phyloP scores from a whole-genome alignment of 495 filamentous ascomycete genomes.

The Clavariopsis aquatica region DNA sequence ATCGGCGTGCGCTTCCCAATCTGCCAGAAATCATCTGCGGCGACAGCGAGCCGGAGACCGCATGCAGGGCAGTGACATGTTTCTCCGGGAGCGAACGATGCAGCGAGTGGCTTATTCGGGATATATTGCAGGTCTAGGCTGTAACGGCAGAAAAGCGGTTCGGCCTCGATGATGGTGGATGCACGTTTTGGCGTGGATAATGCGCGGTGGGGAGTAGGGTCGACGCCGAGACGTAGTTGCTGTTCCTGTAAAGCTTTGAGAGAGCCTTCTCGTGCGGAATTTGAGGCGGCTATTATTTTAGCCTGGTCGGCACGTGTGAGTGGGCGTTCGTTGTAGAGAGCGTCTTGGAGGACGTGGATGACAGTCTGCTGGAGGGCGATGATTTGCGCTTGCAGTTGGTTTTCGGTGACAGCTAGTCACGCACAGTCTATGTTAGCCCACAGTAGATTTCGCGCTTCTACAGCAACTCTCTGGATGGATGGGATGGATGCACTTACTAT shows the following conservation, averaged over 20 bases:
- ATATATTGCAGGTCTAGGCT: conserved; percentile 38
- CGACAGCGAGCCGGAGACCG: conserved; percentile 22
- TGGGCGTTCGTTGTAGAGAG: conserved; percentile 37
- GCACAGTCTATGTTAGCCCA: not conserved
- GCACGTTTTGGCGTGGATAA: conserved; percentile 19
- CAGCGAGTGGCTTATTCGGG: conserved; percentile 29
- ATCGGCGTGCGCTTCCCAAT: conserved; percentile 36
- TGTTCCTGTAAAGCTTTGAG: conserved; percentile 37
- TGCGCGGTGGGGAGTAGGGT: conserved; percentile 12
- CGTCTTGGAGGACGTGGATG: conserved; percentile 43
- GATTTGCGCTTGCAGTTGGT: conserved; percentile 43
- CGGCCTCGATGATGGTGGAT: conserved; percentile 13
- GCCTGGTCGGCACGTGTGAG: conserved; percentile 38
- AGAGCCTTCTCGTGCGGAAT: conserved; percentile 41
- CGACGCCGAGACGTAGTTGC: conserved; percentile 31
- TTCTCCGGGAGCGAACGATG: conserved; percentile 37
- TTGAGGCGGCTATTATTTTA: conserved; percentile 37
- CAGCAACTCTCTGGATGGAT: not conserved
- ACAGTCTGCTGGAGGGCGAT: conserved; percentile 44
- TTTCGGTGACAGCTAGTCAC: conserved; percentile 39
- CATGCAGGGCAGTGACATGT: conserved; percentile 37
- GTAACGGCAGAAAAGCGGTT: conserved; percentile 42
- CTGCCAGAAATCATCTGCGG: conserved; percentile 36
- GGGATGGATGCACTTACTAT: conserved; percentile 26
- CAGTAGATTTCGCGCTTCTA: not conserved